A percentile compares a stretch with the other conserved stretches of the same genome.
phyloP scores from a whole-genome alignment of 176 grass and related monocot genomes.

The Oryza australiensis region DNA sequence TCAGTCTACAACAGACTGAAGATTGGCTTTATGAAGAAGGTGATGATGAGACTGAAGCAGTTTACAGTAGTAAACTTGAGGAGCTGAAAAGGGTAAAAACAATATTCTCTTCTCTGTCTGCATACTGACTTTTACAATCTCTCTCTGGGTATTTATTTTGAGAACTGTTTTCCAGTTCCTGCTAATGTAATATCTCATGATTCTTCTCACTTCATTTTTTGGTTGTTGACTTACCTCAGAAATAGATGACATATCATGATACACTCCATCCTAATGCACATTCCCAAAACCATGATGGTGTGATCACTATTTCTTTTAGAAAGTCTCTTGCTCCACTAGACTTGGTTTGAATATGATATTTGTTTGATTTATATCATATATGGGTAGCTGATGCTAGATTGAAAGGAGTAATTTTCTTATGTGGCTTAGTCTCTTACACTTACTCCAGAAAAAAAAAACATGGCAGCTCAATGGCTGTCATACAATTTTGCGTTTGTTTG shows the following conservation, averaged over 20 bases:
- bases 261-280: neutral
- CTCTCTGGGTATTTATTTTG: conserved; percentile 17
- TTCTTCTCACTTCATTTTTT: neutral
- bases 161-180: conserved; percentile 18
- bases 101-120: conserved; percentile 25
- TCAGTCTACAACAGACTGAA: conserved; percentile 85
- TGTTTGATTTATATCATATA: conserved; percentile 7
- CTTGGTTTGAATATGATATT: neutral
- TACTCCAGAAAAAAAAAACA: neutral
- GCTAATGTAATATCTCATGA: neutral
- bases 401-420: neutral
- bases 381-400: conserved; percentile 1
- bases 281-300: conserved; percentile 13
- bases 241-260: neutral
- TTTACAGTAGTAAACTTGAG: conserved; percentile 85
- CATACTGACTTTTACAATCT: neutral
- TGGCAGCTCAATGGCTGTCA: neutral
- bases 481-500: neutral
- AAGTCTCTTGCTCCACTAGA: conserved; percentile 3
- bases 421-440: neutral
- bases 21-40: conserved; percentile 99
- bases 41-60: conserved; percentile 91
- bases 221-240: neutral
- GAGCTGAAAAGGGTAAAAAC: conserved; percentile 83
- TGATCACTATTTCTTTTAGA: neutral